Evolutionary conservation across 208 protist genomes (phyloP).

Genomic region (Lotmaria passim): DNA sequence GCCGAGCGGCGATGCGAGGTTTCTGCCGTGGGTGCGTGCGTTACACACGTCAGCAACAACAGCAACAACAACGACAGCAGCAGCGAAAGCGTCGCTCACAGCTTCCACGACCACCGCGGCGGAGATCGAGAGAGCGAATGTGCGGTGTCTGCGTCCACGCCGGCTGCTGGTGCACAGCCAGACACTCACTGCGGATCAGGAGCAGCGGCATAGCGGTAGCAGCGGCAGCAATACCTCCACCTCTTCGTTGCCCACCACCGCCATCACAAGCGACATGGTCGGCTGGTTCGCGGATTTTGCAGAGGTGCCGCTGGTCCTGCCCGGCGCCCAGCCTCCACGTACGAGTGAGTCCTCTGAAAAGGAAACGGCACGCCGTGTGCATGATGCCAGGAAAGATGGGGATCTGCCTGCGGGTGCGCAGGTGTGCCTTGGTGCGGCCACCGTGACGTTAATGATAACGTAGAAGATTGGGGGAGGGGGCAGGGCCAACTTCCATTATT

Average conservation of each 20-base stretch:
- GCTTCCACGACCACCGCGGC: neutral
- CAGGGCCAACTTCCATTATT: neutral
- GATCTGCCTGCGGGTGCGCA: neutral
- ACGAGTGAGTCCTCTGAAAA: neutral
- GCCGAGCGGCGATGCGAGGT: neutral
- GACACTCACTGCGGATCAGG: too few relatives aligned
- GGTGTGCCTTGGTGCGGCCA: conserved; percentile 24
- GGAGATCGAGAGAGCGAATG: neutral
- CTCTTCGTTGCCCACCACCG: too few relatives aligned
- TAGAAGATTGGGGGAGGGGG: neutral
- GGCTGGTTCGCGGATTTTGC: conserved; percentile 59
- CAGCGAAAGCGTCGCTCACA: neutral
- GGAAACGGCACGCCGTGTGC: neutral
- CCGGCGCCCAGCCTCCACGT: conserved; percentile 13
- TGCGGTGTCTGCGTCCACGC: conserved; percentile 3
- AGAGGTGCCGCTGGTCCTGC: conserved; percentile 45
- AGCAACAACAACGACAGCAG: neutral
- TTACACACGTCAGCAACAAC: conserved; percentile 2
- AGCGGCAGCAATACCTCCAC: too few relatives aligned
- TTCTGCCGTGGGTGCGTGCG: conserved; percentile 16
- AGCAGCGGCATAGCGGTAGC: too few relatives aligned
- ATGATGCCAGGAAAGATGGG: neutral
- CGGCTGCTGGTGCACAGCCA: neutral
- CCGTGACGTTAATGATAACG: conserved; percentile 27
- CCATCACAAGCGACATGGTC: conserved; percentile 26